phyloP scores from a whole-genome alignment of 306 rosid species.

The Begonia masoniana region DNA sequence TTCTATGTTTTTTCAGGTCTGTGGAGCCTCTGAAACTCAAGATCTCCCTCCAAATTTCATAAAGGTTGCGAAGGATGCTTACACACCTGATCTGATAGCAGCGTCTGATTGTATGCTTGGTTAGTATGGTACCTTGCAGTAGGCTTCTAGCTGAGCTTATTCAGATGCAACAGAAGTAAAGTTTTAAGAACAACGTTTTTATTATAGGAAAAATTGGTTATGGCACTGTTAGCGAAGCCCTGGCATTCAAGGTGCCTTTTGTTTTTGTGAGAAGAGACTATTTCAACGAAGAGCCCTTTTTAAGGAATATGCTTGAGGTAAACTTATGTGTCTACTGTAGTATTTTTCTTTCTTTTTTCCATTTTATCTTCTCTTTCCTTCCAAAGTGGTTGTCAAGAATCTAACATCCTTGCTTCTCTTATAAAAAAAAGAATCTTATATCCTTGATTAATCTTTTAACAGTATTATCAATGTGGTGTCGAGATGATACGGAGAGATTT shows the following conservation, averaged over 20 bases:
- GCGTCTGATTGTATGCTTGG: conserved; percentile 99
- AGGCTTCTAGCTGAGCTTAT: conserved; percentile 9
- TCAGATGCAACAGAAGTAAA: conserved; percentile 3
- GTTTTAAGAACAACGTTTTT: conserved; percentile 1
- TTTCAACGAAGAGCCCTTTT: conserved; percentile 95
- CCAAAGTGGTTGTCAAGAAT: conserved; percentile 8
- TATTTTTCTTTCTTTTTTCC: conserved; percentile 1
- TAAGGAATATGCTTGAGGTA: conserved; percentile 99
- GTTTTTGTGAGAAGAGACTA: conserved; percentile 96
- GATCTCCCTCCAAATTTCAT: conserved; percentile 76
- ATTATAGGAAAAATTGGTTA: conserved; percentile 93
- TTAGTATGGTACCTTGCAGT: conserved; percentile 20
- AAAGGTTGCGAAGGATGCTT: conserved; percentile 67
- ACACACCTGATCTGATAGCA: conserved; percentile 89
- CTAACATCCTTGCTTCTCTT: background rate
- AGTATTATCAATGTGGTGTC: conserved; percentile 88
- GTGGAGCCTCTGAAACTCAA: conserved; percentile 73
- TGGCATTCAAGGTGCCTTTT: conserved; percentile 86
- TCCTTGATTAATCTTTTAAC: conserved; percentile 8
- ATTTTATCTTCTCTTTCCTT: conserved; percentile 5
- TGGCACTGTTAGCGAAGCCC: conserved; percentile 89
- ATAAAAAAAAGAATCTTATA: no score
- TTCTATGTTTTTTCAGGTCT: conserved; percentile 44
- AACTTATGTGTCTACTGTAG: background rate
- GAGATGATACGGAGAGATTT: conserved; percentile 98